Base-by-base conservation (phyloP, 805 yeast species). In the Pachysolen tannophilus region DNA sequence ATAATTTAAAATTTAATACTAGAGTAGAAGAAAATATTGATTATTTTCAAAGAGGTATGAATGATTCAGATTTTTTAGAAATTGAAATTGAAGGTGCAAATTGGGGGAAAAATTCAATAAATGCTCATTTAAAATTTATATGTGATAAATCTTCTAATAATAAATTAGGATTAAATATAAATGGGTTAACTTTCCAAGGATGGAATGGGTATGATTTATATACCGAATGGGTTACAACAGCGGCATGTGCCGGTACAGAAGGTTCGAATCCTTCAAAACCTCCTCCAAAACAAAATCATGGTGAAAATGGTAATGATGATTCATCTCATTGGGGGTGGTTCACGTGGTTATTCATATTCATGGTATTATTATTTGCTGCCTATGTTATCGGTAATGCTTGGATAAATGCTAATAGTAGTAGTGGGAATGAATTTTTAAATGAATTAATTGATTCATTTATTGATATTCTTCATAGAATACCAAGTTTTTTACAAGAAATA, bases 341-440 rank as follows among this genome's bases (percentile, higher is more conserved):
- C 52, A 73, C 87, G 3, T 84, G 90, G 78, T 49, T 86, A 8
- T 84, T 88, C 51, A 78, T 88, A 45, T 59, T 87, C 40, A 57
- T 79, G 44, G 83, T 84, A 13, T 56, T 90, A 23, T 70, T 72
- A 30, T 67, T 82, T 46, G 78, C 86, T 30, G 75, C 76, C 28
- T 88, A 84, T 55, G 71, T 82, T 17, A 71, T 79, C 35, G 78
- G 77, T 18, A 80, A 80, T 23, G 83, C 87, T 1, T 82, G 87
- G 84, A 66, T 79, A 44, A 80, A 79, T 46, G 75, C 79, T 55
- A 75, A 75, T 46, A 75, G 82, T 45, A 76, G 82, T 44, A 84
- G 87, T 30, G 72, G 69, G 9, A 77, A 78, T 45, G 88, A 82
- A 38, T 75, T 85, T 20, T 66, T 82, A 32, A 74, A 68, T 43